phyloP scores from a whole-genome alignment of 441 rosid genomes.

The Bruguiera hainesii region DNA sequence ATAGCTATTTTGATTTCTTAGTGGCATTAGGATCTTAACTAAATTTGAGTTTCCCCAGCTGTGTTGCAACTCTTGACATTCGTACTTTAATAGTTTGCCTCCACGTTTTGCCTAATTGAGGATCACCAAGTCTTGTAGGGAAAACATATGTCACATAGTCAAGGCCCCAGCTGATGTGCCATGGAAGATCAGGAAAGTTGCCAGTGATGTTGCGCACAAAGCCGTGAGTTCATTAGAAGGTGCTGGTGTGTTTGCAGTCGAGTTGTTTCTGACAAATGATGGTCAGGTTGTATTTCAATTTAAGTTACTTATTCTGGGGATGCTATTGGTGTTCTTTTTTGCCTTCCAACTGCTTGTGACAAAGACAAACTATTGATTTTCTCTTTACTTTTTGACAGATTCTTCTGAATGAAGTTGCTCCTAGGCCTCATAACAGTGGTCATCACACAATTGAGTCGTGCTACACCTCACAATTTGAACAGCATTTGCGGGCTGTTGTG shows the following conservation, averaged over 20 bases:
- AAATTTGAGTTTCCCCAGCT: neutral
- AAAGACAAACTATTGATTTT: constrained; percentile 4
- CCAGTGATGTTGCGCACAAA: constrained; percentile 72
- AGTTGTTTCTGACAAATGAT: constrained; percentile 78
- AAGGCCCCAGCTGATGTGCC: constrained; percentile 87
- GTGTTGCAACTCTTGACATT: neutral
- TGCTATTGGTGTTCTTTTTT: constrained; percentile 5
- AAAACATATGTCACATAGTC: constrained; percentile 92
- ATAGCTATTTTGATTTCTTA: constrained; percentile 2
- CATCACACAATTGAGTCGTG: constrained; percentile 97
- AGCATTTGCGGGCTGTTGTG: constrained; percentile 84
- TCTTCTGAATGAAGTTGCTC: constrained; percentile 92
- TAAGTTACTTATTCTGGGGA: constrained; percentile 6
- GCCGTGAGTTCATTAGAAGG: constrained; percentile 92
- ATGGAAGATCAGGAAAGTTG: constrained; percentile 77
- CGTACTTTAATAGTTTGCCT: neutral
- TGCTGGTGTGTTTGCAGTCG: constrained; percentile 97
- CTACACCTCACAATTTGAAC: constrained; percentile 91
- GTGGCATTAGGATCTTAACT: neutral
- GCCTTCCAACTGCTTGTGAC: neutral
- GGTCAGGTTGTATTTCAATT: constrained; percentile 54
- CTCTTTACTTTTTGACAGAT: constrained; percentile 41
- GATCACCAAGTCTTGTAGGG: constrained; percentile 45
- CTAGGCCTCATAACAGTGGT: constrained; percentile 97
- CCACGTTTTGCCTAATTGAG: constrained; percentile 13